phyloP scores from a whole-genome alignment of 2,329 filamentous ascomycete genomes.

The Venturia oleaginea region DNA sequence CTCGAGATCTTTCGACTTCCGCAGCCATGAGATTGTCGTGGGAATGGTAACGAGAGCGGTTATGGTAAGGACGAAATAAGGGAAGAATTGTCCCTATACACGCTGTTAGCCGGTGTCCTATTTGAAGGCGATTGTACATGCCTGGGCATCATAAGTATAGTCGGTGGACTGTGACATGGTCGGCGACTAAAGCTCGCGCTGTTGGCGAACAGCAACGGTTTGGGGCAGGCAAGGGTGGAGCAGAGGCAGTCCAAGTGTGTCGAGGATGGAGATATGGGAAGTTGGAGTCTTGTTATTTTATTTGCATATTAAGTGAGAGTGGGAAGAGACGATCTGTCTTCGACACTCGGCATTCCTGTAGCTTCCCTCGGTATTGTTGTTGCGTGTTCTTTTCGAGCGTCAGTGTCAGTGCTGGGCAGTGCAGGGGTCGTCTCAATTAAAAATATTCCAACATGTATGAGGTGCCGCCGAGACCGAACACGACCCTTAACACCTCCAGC shows the following conservation, averaged over 20 bases:
- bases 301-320: too few relatives aligned
- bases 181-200: slow-evolving; percentile 17
- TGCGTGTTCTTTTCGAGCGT: too few relatives aligned
- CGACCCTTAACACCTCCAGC: not conserved
- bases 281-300: too few relatives aligned
- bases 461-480: too few relatives aligned
- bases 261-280: too few relatives aligned
- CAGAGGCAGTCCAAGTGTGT: not conserved
- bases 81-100: slow-evolving; percentile 84
- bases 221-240: not conserved
- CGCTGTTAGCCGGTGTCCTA: slow-evolving; percentile 17
- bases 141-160: slow-evolving; percentile 97
- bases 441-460: too few relatives aligned
- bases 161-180: slow-evolving; percentile 68
- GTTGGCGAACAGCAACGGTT: not conserved
- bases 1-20: slow-evolving; percentile 68
- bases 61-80: slow-evolving; percentile 94
- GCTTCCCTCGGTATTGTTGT: too few relatives aligned
- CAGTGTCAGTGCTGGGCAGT: too few relatives aligned
- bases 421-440: too few relatives aligned
- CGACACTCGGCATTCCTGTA: too few relatives aligned
- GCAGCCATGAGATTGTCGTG: slow-evolving; percentile 79
- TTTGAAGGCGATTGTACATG: slow-evolving; percentile 27
- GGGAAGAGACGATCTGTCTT: too few relatives aligned
- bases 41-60: slow-evolving; percentile 80